These are phyloP conservation scores for Taxillus chinensis DNA, from an alignment of 164 flowering plant species.

Conservation along the genomic window DNA sequence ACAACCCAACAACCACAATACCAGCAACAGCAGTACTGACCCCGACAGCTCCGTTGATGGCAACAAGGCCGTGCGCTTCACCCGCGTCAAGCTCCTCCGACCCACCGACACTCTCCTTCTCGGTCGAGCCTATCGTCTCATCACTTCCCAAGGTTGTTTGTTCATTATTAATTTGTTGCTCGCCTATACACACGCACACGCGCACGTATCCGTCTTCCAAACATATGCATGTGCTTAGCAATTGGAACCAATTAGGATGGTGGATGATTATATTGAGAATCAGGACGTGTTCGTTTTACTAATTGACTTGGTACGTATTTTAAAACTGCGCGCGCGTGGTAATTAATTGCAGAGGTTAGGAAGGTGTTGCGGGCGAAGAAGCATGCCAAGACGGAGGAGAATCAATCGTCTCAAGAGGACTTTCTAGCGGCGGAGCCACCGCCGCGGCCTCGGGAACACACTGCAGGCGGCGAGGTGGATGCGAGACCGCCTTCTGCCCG, in stretches of 20 bases:
- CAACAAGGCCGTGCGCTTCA: conserved; percentile 17
- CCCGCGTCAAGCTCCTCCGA: conserved; percentile 35
- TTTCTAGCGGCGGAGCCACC: not conserved
- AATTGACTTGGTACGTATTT: too few species aligned
- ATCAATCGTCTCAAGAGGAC: not conserved
- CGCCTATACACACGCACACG: too few species aligned
- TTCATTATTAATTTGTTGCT: too few species aligned
- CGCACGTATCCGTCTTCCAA: too few species aligned
- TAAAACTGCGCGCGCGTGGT: too few species aligned
- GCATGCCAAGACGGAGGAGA: not conserved
- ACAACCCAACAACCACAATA: not conserved
- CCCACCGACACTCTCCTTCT: conserved; percentile 34
- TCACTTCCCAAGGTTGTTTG: conserved; percentile 12
- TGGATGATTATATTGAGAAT: too few species aligned
- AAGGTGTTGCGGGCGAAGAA: conserved; percentile 2
- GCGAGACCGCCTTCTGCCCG: not conserved
- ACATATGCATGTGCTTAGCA: too few species aligned
- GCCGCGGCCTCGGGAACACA: not conserved
- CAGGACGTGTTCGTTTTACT: too few species aligned
- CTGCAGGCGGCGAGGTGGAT: not conserved
- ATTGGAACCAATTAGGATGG: too few species aligned
- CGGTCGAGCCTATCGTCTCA: conserved; percentile 37
- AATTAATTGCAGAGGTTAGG: not conserved
- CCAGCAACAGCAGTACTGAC: not conserved
- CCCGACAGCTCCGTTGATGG: conserved; percentile 2